These are phyloP conservation scores for Geosmithia flava DNA, from an alignment of 2,329 filamentous ascomycete genomes.

Conservation along the genomic window DNA sequence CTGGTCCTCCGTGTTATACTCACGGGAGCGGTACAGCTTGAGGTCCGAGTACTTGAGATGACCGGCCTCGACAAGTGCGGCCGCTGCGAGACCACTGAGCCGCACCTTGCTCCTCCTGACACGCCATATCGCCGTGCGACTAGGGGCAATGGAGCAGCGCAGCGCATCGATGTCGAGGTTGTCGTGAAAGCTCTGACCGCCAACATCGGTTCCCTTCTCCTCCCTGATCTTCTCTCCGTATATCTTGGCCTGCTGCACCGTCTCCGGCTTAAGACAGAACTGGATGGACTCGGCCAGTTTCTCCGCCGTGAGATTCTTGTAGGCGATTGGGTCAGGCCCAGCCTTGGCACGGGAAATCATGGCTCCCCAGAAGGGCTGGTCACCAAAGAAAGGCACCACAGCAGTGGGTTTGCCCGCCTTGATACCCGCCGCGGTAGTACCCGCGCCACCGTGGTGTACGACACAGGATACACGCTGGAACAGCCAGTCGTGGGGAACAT, in stretches of 20 bases:
- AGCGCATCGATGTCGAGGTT: slow-evolving; percentile 55
- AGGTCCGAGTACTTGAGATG: slow-evolving; percentile 57
- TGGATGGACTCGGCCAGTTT: slow-evolving; percentile 53
- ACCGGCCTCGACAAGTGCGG: slow-evolving; percentile 52
- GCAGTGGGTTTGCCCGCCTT: slow-evolving; percentile 68
- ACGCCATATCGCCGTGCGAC: slow-evolving; percentile 61
- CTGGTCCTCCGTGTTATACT: slow-evolving; percentile 69
- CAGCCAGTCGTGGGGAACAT: slow-evolving; percentile 80
- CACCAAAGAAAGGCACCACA: slow-evolving; percentile 77
- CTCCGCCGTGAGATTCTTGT: slow-evolving; percentile 53
- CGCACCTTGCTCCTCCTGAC: slow-evolving; percentile 54
- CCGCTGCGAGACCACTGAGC: slow-evolving; percentile 62
- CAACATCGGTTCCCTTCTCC: slow-evolving; percentile 52
- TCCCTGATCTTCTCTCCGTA: slow-evolving; percentile 53
- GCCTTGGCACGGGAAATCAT: slow-evolving; percentile 64
- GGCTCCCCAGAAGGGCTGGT: slow-evolving; percentile 73
- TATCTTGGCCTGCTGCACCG: slow-evolving; percentile 39
- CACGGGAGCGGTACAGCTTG: slow-evolving; percentile 51
- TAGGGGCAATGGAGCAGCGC: slow-evolving; percentile 57
- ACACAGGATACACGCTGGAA: slow-evolving; percentile 73
- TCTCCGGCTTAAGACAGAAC: slow-evolving; percentile 47
- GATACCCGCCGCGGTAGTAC: slow-evolving; percentile 81
- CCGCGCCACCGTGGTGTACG: slow-evolving; percentile 79
- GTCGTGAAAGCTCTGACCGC: slow-evolving; percentile 58
- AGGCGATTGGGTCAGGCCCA: slow-evolving; percentile 57